Evolutionary conservation across 1,284 basidiomycete genomes (phyloP).

Genomic region (Athelia psychrophila): DNA sequence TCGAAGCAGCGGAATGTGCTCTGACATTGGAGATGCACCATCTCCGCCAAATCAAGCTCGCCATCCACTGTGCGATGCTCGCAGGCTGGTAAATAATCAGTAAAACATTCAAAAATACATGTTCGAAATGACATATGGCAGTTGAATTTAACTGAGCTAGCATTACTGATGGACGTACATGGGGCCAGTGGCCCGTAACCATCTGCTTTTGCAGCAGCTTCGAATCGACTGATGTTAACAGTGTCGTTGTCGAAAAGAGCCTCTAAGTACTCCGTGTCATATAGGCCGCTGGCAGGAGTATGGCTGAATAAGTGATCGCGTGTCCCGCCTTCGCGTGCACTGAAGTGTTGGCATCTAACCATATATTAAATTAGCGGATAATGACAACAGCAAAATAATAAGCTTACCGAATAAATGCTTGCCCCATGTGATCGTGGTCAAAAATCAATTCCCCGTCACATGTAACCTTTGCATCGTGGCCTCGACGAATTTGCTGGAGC

Average conservation of each 20-base stretch:
- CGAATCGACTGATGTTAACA: slow-evolving; percentile 17
- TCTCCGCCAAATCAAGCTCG: slow-evolving; percentile 1
- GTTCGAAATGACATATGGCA: slow-evolving; percentile 16
- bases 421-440: background rate
- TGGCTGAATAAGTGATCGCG: slow-evolving; percentile 13
- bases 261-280: slow-evolving; percentile 19
- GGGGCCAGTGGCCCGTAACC: slow-evolving; percentile 16
- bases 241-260: slow-evolving; percentile 16
- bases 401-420: background rate
- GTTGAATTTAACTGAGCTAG: slow-evolving; percentile 9
- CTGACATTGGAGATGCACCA: slow-evolving; percentile 7
- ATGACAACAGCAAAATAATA: background rate
- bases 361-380: background rate
- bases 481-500: background rate
- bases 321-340: background rate
- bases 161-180: slow-evolving; percentile 10
- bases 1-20: slow-evolving; percentile 11
- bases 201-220: slow-evolving; percentile 8
- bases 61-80: slow-evolving; percentile 8
- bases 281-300: slow-evolving; percentile 8
- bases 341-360: slow-evolving; percentile 17
- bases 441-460: background rate
- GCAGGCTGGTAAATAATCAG: slow-evolving; percentile 5
- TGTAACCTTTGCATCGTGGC: background rate
- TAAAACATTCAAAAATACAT: background rate